These are phyloP conservation scores for Phymatotrichopsis omnivora DNA, from an alignment of 2,329 filamentous ascomycete species.

Conservation along the genomic window DNA sequence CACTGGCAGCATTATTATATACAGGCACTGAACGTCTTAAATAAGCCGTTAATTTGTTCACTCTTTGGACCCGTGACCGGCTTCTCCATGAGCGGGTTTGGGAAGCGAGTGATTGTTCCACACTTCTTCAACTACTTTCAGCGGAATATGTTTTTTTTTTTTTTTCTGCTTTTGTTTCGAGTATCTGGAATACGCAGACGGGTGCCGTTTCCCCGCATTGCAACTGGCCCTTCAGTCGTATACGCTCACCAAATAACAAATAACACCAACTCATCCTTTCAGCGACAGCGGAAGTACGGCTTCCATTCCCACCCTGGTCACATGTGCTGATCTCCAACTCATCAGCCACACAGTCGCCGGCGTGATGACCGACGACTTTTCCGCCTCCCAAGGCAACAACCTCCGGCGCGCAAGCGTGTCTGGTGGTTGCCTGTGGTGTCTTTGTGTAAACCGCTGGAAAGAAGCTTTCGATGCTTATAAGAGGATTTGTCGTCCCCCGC, in stretches of 20 bases:
- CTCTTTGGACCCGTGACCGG: slow-evolving; percentile 51
- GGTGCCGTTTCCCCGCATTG: no score
- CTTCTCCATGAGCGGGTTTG: slow-evolving; percentile 53
- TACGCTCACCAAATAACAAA: no score
- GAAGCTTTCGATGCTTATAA: slow-evolving; percentile 49
- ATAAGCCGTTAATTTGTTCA: slow-evolving; percentile 49
- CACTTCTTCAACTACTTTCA: no score
- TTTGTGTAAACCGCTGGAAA: slow-evolving; percentile 50
- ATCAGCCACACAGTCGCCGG: slow-evolving; percentile 48
- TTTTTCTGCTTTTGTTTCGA: no score
- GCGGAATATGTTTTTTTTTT: no score
- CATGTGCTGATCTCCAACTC: no score
- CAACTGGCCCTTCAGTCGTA: no score
- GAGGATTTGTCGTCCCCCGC: slow-evolving; percentile 23
- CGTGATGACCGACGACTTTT: slow-evolving; percentile 50
- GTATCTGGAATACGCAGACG: no score
- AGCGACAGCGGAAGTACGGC: no score
- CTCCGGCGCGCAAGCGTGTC: slow-evolving; percentile 46
- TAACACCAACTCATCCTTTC: no score
- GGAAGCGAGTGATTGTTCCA: no score
- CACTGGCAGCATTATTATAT: neutral
- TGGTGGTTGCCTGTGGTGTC: slow-evolving; percentile 52
- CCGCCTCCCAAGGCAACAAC: slow-evolving; percentile 49
- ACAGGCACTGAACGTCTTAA: slow-evolving; percentile 39
- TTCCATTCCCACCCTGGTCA: no score